A percentile compares a stretch with the other conserved stretches of the same genome.
These are phyloP conservation scores for Westerdykella aurantiaca DNA, from an alignment of 2,329 filamentous ascomycete genomes.

Conservation along the genomic window DNA sequence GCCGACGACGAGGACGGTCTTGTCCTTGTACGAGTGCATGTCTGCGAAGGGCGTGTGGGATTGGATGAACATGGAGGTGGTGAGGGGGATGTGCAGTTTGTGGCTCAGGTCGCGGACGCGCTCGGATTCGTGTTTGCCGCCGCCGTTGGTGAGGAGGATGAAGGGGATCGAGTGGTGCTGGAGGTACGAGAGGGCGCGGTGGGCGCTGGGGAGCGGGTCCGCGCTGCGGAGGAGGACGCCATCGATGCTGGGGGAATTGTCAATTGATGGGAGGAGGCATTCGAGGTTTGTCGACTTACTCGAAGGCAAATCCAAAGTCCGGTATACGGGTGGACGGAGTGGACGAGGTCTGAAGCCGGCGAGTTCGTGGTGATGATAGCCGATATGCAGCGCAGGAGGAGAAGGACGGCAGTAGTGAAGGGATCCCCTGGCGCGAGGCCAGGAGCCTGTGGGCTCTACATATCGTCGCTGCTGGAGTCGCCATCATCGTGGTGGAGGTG, in stretches of 20 bases:
- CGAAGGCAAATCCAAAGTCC: conserved; percentile 53
- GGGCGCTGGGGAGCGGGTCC: conserved; percentile 71
- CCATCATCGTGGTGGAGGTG: too few species aligned
- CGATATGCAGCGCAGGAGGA: too few species aligned
- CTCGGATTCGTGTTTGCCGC: conserved; percentile 73
- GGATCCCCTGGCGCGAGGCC: too few species aligned
- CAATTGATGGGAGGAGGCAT: conserved; percentile 9
- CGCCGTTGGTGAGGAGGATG: conserved; percentile 93
- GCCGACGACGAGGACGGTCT: conserved; percentile 46
- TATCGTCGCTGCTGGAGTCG: too few species aligned
- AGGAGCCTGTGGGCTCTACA: too few species aligned
- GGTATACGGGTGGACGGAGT: conserved; percentile 20
- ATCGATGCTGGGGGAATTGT: conserved; percentile 61
- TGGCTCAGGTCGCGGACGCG: conserved; percentile 64
- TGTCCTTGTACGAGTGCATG: conserved; percentile 52
- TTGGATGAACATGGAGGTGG: conserved; percentile 70
- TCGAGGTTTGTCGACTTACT: conserved; percentile 35
- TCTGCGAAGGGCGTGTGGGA: conserved; percentile 86
- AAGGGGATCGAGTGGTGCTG: conserved; percentile 75
- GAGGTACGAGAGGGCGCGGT: conserved; percentile 66
- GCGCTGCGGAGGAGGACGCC: conserved; percentile 87
- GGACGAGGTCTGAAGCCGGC: neutral
- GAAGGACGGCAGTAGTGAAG: too few species aligned
- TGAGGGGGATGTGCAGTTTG: conserved; percentile 59
- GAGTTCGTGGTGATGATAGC: too few species aligned